Conservation (phyloP, 139 green algal genomes). For the Haematococcus sp. region DNA sequence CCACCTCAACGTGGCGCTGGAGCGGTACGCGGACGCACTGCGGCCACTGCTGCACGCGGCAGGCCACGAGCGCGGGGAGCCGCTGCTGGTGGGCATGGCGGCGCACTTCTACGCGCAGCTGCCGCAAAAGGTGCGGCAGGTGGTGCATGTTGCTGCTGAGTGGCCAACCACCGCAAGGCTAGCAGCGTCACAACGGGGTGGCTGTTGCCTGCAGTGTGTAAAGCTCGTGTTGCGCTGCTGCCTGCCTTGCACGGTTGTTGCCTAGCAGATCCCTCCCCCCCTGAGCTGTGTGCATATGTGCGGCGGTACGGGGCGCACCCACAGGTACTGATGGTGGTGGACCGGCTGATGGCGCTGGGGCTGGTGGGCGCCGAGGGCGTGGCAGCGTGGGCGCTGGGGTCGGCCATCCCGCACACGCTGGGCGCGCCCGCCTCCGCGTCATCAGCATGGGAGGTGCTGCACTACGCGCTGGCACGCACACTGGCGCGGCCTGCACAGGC, state of each 20-base stretch:
- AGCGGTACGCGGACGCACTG: constrained; percentile 69
- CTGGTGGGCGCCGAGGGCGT: constrained; percentile 29
- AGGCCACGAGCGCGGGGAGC: constrained; percentile 7
- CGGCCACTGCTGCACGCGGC: constrained; percentile 23
- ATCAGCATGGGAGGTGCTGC: constrained; percentile 34
- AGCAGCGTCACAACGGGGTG: no score
- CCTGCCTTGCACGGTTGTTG: background rate
- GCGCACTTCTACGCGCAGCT: constrained; percentile 18
- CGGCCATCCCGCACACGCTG: background rate
- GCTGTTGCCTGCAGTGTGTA: background rate
- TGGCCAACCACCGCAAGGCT: no score
- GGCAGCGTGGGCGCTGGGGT: constrained; percentile 23
- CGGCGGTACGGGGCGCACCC: background rate
- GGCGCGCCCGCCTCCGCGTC: background rate
- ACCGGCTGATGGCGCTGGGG: constrained; percentile 61
- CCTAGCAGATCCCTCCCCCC: background rate
- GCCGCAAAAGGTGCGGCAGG: constrained; percentile 15
- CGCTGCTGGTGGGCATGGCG: constrained; percentile 21
- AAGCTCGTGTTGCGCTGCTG: background rate
- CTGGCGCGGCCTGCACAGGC: constrained; percentile 5
- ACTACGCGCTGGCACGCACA: constrained; percentile 22
- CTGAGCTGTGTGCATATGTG: background rate
- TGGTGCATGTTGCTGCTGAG: background rate
- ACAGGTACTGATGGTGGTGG: constrained; percentile 57
- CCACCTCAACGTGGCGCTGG: constrained; percentile 76